Evolutionary conservation across 2,329 filamentous ascomycete species (phyloP).

Genomic region (Fusarium bactridioides): DNA sequence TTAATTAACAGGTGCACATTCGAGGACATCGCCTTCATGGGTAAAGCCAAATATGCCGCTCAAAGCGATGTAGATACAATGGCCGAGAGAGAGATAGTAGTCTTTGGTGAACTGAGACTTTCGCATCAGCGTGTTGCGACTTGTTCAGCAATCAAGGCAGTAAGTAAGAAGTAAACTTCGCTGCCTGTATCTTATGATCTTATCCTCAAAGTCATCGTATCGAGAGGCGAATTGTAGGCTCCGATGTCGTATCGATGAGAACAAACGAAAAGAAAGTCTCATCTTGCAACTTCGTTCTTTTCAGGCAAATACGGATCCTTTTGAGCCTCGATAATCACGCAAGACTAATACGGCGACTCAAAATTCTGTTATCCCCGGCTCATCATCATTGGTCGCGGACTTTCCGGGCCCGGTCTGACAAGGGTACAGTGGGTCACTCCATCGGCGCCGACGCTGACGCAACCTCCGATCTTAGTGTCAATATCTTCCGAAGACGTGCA

Average conservation of each 20-base stretch:
- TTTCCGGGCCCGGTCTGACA: not conserved
- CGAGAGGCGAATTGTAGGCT: not conserved
- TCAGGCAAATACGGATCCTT: not conserved
- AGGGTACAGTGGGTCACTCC: not conserved
- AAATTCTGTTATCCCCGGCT: not conserved
- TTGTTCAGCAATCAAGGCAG: fast-evolving
- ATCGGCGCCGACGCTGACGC: not conserved
- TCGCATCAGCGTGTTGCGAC: not conserved
- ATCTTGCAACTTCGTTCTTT: not conserved
- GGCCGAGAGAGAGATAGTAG: fast-evolving
- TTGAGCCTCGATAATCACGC: not conserved
- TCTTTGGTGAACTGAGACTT: not conserved
- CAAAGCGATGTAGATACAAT: not conserved
- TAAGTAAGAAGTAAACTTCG: not conserved
- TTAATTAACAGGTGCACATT: fast-evolving
- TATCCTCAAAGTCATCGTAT: not conserved
- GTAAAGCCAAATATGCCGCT: fast-evolving
- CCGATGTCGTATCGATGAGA: too few relatives aligned
- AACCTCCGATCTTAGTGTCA: not conserved
- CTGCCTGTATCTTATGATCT: not conserved
- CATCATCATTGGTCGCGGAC: not conserved
- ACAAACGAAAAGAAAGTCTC: not conserved
- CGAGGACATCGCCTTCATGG: not conserved
- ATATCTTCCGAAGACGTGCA: not conserved
- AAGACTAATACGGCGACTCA: not conserved